These are phyloP conservation scores for Begonia fuchsioides DNA, from an alignment of 306 rosid genomes.

Conservation along the genomic window DNA sequence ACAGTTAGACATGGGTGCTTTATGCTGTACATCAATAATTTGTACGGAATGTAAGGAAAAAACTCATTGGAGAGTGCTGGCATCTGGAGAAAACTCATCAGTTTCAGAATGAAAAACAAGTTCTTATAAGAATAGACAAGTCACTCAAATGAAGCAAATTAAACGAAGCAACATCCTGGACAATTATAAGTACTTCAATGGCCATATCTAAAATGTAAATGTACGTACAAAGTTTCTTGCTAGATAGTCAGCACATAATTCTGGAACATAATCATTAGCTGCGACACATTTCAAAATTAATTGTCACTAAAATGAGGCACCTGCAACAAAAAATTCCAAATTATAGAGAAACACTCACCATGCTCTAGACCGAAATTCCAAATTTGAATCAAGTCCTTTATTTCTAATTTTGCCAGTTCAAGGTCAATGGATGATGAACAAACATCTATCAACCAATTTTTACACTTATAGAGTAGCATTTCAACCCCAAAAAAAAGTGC, in stretches of 20 bases:
- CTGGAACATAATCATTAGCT: constrained; percentile 36
- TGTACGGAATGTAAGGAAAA: constrained; percentile 39
- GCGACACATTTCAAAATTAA: constrained; percentile 11
- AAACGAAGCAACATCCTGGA: not conserved
- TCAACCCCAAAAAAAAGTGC: constrained; percentile 80
- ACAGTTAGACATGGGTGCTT: constrained; percentile 48
- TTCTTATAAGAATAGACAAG: too few relatives aligned
- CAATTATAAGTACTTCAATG: too few relatives aligned
- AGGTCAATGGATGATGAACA: constrained; percentile 19
- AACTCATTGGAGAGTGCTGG: constrained; percentile 27
- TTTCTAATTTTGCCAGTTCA: constrained; percentile 20
- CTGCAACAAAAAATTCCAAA: not conserved
- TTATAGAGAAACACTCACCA: constrained; percentile 24
- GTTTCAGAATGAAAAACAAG: not conserved
- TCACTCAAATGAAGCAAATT: too few relatives aligned
- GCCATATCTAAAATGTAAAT: too few relatives aligned
- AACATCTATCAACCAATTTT: constrained; percentile 45
- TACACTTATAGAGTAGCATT: constrained; percentile 42
- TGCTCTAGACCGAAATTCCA: constrained; percentile 51
- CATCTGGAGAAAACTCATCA: constrained; percentile 31
- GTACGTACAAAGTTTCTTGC: constrained; percentile 73
- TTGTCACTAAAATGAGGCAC: not conserved
- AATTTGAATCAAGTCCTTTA: constrained; percentile 43
- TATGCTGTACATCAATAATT: constrained; percentile 32
- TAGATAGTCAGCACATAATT: constrained; percentile 45